Percentiles rank a stretch among this genome's conserved stretches.
phyloP scores from a whole-genome alignment of 2,329 filamentous ascomycete genomes.

The Huntiella bhutanensis region DNA sequence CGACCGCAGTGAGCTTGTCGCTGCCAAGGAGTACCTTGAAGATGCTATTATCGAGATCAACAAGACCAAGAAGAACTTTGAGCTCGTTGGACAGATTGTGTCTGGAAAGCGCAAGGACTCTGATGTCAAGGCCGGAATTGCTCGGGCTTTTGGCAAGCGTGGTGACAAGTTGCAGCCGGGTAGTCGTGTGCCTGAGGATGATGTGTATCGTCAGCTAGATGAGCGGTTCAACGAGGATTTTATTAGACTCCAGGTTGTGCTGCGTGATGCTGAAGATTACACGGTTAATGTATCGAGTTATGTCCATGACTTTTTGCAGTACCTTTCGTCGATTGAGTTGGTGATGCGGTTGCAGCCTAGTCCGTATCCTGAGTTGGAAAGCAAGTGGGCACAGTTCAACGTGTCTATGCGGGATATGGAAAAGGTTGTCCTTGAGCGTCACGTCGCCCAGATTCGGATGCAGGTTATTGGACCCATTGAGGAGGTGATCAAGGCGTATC shows the following conservation, averaged over 20 bases:
- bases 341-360: constrained; percentile 57
- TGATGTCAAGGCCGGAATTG: constrained; percentile 65
- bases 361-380: constrained; percentile 67
- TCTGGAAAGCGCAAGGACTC: constrained; percentile 65
- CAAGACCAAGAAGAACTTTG: constrained; percentile 84
- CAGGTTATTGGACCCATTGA: constrained; percentile 74
- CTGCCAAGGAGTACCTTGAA: constrained; percentile 34
- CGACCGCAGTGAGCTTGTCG: constrained; percentile 47
- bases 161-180: constrained; percentile 61
- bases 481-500: constrained; percentile 58
- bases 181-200: constrained; percentile 50
- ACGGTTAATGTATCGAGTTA: constrained; percentile 63
- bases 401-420: constrained; percentile 74
- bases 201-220: constrained; percentile 59
- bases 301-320: constrained; percentile 62
- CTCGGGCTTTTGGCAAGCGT: constrained; percentile 76
- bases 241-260: constrained; percentile 76
- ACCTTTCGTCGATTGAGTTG: constrained; percentile 64
- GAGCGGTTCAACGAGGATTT: constrained; percentile 86
- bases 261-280: constrained; percentile 87
- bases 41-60: constrained; percentile 72
- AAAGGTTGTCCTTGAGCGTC: constrained; percentile 63
- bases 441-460: constrained; percentile 61
- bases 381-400: constrained; percentile 85
- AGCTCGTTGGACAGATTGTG: constrained; percentile 79